Conservation (phyloP, 176 grass and related monocot genomes). For the Musa itinerans region DNA sequence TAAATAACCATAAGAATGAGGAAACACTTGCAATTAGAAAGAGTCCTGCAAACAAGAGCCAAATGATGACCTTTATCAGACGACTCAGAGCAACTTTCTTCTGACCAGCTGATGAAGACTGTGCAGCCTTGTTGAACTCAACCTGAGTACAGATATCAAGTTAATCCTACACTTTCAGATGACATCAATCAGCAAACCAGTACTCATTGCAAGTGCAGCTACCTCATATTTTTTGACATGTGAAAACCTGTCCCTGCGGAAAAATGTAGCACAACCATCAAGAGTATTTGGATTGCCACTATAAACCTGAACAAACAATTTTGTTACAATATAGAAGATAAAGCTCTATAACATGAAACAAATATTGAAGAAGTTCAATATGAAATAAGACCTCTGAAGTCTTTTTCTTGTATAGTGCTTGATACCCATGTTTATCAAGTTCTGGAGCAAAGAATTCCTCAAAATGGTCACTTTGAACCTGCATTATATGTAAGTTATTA, state of each 20-base stretch:
- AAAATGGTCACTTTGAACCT: constrained; percentile 92
- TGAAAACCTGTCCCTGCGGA: constrained; percentile 89
- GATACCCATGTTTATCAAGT: constrained; percentile 98
- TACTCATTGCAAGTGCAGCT: neutral
- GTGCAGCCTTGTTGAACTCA: constrained; percentile 99
- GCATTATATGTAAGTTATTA: constrained; percentile 9
- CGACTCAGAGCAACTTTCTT: constrained; percentile 80
- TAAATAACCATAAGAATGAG: neutral
- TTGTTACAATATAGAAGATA: neutral
- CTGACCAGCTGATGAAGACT: constrained; percentile 84
- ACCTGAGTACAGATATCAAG: constrained; percentile 34
- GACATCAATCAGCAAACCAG: neutral
- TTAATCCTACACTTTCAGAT: neutral
- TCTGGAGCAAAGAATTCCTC: constrained; percentile 96
- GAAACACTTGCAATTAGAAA: neutral
- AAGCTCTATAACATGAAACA: constrained; percentile 5
- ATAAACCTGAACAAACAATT: constrained; percentile 50
- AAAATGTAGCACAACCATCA: constrained; percentile 98
- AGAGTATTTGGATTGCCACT: constrained; percentile 58
- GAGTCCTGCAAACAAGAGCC: neutral
- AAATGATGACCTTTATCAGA: constrained; percentile 52
- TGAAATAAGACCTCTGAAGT: constrained; percentile 61
- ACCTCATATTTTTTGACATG: constrained; percentile 99
- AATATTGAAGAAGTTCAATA: neutral
- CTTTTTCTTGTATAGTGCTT: constrained; percentile 96